These are phyloP conservation scores for Rhodamnia argentea DNA, from an alignment of 345 rosid species.

Conservation along the genomic window DNA sequence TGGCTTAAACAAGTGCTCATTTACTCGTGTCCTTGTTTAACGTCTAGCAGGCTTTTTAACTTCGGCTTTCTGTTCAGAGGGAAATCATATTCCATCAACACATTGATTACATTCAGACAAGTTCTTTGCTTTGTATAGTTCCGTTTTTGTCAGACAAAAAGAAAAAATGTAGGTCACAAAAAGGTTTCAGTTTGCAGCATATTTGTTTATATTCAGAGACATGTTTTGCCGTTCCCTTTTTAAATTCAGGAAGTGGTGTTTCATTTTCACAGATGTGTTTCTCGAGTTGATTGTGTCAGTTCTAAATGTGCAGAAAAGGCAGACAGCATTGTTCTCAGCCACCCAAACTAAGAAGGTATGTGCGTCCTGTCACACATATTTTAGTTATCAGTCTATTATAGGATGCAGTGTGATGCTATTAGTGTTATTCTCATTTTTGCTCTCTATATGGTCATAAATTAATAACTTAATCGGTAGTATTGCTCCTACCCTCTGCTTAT, in stretches of 20 bases:
- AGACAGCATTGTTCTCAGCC: slow-evolving; percentile 95
- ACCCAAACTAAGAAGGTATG: slow-evolving; percentile 91
- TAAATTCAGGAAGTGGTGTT: neutral
- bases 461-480: neutral
- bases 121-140: neutral
- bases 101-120: neutral
- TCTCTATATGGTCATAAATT: neutral
- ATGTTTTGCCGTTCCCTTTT: neutral
- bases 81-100: neutral
- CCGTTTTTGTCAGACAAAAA: neutral
- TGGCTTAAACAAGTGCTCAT: neutral
- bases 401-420: neutral
- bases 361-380: neutral
- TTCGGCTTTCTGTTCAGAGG: neutral
- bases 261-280: neutral
- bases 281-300: slow-evolving; percentile 10
- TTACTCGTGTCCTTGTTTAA: neutral
- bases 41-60: neutral
- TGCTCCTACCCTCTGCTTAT: neutral
- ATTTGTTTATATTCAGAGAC: neutral
- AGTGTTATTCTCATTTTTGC: neutral
- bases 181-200: neutral
- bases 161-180: neutral
- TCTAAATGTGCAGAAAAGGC: slow-evolving; percentile 61
- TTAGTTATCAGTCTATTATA: neutral